A percentile compares a stretch with the other conserved stretches of the same genome.
These are phyloP conservation scores for Agrostemma githago DNA, from an alignment of 148 eudicot genomes.

Conservation along the genomic window DNA sequence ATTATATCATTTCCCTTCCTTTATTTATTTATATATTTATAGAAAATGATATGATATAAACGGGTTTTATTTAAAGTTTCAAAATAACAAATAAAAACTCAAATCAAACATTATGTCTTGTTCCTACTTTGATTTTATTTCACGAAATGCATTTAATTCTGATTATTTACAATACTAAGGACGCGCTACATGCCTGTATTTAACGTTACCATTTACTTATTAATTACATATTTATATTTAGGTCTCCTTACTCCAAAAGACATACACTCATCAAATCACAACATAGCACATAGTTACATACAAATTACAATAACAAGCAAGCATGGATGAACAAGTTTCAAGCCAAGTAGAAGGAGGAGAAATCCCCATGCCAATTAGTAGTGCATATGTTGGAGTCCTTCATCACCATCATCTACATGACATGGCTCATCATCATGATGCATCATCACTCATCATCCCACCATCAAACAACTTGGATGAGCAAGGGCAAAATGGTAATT, in stretches of 20 bases:
- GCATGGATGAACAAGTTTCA: constrained; percentile 22
- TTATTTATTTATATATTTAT: too few species aligned
- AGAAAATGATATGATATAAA: too few species aligned
- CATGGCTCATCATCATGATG: constrained; percentile 17
- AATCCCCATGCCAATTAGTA: constrained; percentile 31
- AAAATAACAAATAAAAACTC: too few species aligned
- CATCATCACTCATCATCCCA: constrained; percentile 18
- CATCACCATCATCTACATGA: constrained; percentile 21
- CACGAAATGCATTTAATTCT: too few species aligned
- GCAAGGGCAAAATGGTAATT: constrained; percentile 6
- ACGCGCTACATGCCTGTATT: too few species aligned
- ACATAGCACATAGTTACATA: background rate
- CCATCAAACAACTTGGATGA: constrained; percentile 6
- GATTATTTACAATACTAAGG: too few species aligned
- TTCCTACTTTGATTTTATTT: too few species aligned
- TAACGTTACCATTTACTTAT: too few species aligned
- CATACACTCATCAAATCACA: background rate
- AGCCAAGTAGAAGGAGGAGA: constrained; percentile 22
- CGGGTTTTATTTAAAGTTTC: too few species aligned
- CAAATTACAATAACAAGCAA: background rate
- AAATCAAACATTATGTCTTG: too few species aligned
- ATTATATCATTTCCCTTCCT: too few species aligned
- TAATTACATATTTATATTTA: background rate
- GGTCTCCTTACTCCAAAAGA: background rate
- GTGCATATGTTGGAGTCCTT: constrained; percentile 20